Base-by-base conservation (phyloP, 202 grass and related monocot genomes). In the Eragrostis tef region DNA sequence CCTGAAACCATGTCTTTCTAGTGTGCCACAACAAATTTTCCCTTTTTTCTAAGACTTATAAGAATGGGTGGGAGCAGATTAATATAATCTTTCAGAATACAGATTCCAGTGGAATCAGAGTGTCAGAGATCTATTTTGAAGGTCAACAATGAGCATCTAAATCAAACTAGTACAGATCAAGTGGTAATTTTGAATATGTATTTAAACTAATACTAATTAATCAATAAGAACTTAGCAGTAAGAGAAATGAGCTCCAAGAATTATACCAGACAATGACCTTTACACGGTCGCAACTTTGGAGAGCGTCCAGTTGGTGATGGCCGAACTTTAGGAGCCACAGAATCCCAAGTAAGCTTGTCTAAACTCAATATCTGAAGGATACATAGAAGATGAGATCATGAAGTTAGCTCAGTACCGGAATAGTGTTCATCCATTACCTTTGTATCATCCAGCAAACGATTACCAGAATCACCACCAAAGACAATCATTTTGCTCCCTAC, bases 401-500 rank as follows among this genome's bases (percentile, higher is more conserved):
- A 84, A 87, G 21, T 57, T 45, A 64, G 58, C 34, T 45, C 8
- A 68, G 49, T 70, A 75, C 29, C 64, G 22, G 46, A 65, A 80
- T 22, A 53, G 43, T 44, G 22, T 11, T 43, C 45, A 87, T 44
- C 44, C 41, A 58, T 84, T 93, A 99, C 96, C 87, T 85, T 85
- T 29, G 86, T 99, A 88, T 99, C 96, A 79, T 99, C 96, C 51
- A 99, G 83, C 50, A 96, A 90, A 72, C 34, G 62, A 79, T 91
- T 78, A 41, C 93, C 91, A 21, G 90, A 87, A 78, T 99, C 93
- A 11, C 96, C 96, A 53, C 96, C 96, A 25, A 93, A 90, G 53
- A 96, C 87, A 26, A 99, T 62, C 96, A 99, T 99, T 89, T 99
- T 99, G 78, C 87, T 96, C 49, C 96, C 96, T 62, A 96, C 86